Base-by-base conservation (phyloP, 306 rosid genomes). In the Cicer pinnatifidum region DNA sequence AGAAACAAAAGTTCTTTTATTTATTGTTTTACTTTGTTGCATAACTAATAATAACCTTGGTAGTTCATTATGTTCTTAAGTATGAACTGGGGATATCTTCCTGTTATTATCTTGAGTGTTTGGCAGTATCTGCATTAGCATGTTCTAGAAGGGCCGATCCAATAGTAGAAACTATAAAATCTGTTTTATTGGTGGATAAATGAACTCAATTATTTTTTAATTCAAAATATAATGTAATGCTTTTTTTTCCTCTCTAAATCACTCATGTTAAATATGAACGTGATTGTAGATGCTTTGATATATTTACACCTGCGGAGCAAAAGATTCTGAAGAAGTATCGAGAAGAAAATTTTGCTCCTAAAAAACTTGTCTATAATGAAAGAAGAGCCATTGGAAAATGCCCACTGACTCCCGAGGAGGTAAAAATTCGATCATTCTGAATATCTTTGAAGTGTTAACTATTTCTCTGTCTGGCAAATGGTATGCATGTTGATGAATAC, bases 321-420 rank as follows among this genome's bases (percentile, higher is more conserved):
- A 86, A 81, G 77, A 82, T 91, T 59, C 81, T 91, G 85, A 88
- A 78, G 77, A 88, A 90, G 77, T 95, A 91, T 63, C 93, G 97
- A 65, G 75, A 80, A 75, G 91, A 88, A 76, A 91, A 95, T 83
- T 95, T 95, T 78, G 97, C 97, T 15, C 86, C 92, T 15, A 95
- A 95, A 84, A 82, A 48, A 81, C 97, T 95, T 7, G 80, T 90
- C 58, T 91, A 90, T 50, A 72, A 63, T 54, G 97, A 90, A 83
- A 90, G 99, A 85, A 88, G 99, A 83, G 97, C 99, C 64, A 91
- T 95, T 45, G 97, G 97, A 67, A 95, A 95, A 82, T 95, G 99
- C 70, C 99, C 99, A 12, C 78, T 95, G 85, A 95, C 96, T 78
- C 99, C 99, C 7, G 97, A 95, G 82, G 99, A 95, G 99, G 99